Percentiles rank a stretch among this genome's conserved stretches.
phyloP scores from a whole-genome alignment of 768 basidiomycete genomes.

The Postia placenta region DNA sequence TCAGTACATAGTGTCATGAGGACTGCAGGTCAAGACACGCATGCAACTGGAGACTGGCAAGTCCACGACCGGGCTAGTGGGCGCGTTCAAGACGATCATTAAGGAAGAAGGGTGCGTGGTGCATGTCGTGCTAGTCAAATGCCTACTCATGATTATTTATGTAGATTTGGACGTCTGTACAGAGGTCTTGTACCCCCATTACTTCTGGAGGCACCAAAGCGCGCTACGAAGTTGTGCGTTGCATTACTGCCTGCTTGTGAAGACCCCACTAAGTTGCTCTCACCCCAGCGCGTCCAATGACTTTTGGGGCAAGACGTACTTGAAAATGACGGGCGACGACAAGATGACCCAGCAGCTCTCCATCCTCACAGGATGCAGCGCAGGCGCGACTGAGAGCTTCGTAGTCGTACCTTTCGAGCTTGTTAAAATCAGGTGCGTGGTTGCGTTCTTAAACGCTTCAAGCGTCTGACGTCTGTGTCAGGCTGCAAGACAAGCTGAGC shows the following conservation, averaged over 20 bases:
- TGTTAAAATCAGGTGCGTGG: conserved; percentile 73
- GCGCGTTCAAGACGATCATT: conserved; percentile 78
- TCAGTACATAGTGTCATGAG: conserved; percentile 9
- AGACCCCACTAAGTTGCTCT: too few relatives aligned
- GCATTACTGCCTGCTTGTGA: not conserved
- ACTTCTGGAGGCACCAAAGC: conserved; percentile 94
- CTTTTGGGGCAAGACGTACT: conserved; percentile 88
- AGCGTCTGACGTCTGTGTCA: conserved; percentile 18
- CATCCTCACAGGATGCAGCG: conserved; percentile 84
- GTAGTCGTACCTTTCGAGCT: conserved; percentile 96
- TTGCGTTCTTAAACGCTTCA: not conserved
- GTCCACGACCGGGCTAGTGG: conserved; percentile 67
- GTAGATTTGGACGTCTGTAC: conserved; percentile 77
- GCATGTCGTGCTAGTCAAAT: conserved; percentile 12
- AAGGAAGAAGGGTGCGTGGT: conserved; percentile 79
- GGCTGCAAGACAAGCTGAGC: conserved; percentile 89
- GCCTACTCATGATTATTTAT: not conserved
- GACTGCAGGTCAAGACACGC: conserved; percentile 84
- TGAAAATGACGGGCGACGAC: conserved; percentile 52
- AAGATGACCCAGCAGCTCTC: conserved; percentile 91
- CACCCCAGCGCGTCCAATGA: conserved; percentile 72
- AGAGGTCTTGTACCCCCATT: conserved; percentile 95
- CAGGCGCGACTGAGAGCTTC: conserved; percentile 94
- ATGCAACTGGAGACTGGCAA: conserved; percentile 95
- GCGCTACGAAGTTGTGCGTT: conserved; percentile 89